Conservation (phyloP, 78 protist genomes). For the Dictyostelium purpureum region DNA sequence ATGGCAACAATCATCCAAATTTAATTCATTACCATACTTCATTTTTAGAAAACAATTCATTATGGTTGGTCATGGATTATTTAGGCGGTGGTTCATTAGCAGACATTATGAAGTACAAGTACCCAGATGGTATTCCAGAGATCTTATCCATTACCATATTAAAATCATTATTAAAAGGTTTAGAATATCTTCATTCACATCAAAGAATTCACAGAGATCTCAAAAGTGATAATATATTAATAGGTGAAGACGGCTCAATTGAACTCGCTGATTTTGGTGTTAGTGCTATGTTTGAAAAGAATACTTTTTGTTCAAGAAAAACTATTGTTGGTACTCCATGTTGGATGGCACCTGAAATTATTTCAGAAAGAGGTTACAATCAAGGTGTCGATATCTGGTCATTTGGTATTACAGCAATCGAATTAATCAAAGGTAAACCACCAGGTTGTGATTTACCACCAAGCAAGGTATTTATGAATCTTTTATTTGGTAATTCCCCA, state of each 20-base stretch:
- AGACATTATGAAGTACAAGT: conserved; percentile 74
- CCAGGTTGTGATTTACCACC: conserved; percentile 68
- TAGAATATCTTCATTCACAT: conserved; percentile 73
- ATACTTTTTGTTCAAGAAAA: neutral
- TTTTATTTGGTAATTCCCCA: conserved; percentile 45
- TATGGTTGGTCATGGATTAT: conserved; percentile 87
- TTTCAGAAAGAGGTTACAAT: conserved; percentile 55
- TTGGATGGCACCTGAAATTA: conserved; percentile 92
- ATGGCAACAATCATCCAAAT: conserved; percentile 65
- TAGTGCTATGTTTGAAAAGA: conserved; percentile 43
- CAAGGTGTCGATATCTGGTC: conserved; percentile 71
- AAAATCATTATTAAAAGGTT: conserved; percentile 20
- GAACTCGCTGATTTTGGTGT: conserved; percentile 91
- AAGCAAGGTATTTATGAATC: conserved; percentile 50
- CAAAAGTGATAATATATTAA: conserved; percentile 86
- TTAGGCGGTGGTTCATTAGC: conserved; percentile 83
- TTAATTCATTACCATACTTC: conserved; percentile 70
- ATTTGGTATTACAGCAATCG: conserved; percentile 72
- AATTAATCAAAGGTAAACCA: conserved; percentile 55
- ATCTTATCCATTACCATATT: conserved; percentile 29
- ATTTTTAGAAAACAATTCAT: conserved; percentile 28
- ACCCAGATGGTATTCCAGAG: conserved; percentile 65
- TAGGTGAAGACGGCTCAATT: conserved; percentile 76
- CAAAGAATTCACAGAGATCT: conserved; percentile 89
- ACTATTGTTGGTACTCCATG: conserved; percentile 91